Conservation (phyloP, 106 monocot genomes). For the Apostasia ramifera region DNA sequence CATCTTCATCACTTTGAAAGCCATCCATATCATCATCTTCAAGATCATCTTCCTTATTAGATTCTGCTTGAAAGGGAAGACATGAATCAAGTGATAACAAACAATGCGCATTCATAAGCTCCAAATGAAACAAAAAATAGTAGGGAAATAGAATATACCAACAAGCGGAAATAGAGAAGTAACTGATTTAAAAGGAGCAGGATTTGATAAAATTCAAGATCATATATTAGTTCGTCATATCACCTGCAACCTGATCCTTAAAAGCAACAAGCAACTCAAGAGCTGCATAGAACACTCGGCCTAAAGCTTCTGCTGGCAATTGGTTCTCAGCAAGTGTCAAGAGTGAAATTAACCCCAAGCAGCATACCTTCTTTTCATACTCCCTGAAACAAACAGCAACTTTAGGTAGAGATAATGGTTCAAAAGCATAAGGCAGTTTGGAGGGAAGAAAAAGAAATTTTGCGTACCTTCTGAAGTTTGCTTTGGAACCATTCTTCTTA, state of each 20-base stretch:
- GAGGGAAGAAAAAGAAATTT: background rate
- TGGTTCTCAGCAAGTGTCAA: conserved; percentile 63
- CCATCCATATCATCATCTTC: conserved; percentile 95
- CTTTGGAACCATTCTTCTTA: conserved; percentile 72
- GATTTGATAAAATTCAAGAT: background rate
- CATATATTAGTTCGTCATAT: conserved; percentile 6
- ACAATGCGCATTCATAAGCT: background rate
- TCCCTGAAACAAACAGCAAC: conserved; percentile 45
- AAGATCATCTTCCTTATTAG: conserved; percentile 65
- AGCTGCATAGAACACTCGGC: conserved; percentile 66
- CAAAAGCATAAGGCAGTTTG: background rate
- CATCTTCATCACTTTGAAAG: conserved; percentile 74
- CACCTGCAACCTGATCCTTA: conserved; percentile 97
- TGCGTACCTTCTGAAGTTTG: conserved; percentile 73
- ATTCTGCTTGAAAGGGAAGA: conserved; percentile 26
- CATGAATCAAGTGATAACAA: background rate
- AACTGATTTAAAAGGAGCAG: background rate
- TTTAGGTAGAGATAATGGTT: background rate
- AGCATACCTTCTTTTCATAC: conserved; percentile 96
- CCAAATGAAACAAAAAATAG: background rate
- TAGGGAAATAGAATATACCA: background rate
- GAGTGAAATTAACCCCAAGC: conserved; percentile 92
- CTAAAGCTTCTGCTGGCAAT: conserved; percentile 69
- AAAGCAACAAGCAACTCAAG: conserved; percentile 83
- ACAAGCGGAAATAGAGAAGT: background rate